These are phyloP conservation scores for Allium fistulosum DNA, from an alignment of 106 monocot species.

Conservation along the genomic window DNA sequence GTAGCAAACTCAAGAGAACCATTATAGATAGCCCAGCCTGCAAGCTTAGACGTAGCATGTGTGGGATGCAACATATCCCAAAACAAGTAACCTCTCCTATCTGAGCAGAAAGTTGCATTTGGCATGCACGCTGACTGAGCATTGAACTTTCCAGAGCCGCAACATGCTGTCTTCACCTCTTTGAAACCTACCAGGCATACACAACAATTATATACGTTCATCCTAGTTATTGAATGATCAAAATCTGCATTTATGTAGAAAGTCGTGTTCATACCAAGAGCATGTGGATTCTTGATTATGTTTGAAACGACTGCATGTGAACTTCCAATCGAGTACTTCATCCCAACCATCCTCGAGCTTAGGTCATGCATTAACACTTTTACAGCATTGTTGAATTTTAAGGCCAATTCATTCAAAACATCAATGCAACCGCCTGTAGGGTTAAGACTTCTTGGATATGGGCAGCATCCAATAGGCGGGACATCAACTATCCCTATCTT, in stretches of 20 bases:
- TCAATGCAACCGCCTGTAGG: slow-evolving; percentile 16
- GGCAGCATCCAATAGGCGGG: slow-evolving; percentile 25
- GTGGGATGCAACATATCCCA: slow-evolving; percentile 59
- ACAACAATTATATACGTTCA: too few relatives aligned
- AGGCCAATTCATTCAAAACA: slow-evolving; percentile 20
- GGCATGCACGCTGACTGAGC: slow-evolving; percentile 32
- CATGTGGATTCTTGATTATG: slow-evolving; percentile 6
- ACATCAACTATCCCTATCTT: slow-evolving; percentile 25
- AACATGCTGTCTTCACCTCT: slow-evolving; percentile 43
- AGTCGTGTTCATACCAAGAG: slow-evolving; percentile 12
- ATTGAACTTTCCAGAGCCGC: slow-evolving; percentile 43
- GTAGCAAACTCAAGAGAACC: slow-evolving; percentile 22
- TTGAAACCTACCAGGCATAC: slow-evolving; percentile 16
- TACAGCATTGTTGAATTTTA: slow-evolving; percentile 15
- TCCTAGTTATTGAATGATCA: too few relatives aligned
- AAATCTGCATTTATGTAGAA: too few relatives aligned
- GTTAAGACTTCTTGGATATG: slow-evolving; percentile 19
- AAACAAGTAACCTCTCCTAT: slow-evolving; percentile 28
- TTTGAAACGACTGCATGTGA: slow-evolving; percentile 11
- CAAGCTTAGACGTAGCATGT: slow-evolving; percentile 40
- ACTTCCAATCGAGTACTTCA: slow-evolving; percentile 33
- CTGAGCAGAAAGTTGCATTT: slow-evolving; percentile 35
- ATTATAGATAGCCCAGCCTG: slow-evolving; percentile 26
- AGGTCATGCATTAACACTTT: slow-evolving; percentile 17
- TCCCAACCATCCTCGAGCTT: slow-evolving; percentile 15